Evolutionary conservation across 768 basidiomycete species (phyloP).

Genomic region (Ramaria rubella): DNA sequence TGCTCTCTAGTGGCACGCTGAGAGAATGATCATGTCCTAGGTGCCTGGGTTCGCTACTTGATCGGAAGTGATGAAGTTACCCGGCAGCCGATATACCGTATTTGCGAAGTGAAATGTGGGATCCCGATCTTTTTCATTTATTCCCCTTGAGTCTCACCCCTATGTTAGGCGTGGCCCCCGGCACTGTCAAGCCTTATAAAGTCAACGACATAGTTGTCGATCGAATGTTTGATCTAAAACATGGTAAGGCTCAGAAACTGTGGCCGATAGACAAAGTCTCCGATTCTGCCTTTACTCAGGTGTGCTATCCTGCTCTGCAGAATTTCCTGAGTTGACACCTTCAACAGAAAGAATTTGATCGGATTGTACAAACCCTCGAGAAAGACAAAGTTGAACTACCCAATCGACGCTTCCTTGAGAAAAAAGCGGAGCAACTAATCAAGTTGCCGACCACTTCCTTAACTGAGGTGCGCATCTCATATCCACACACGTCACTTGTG

Average conservation of each 20-base stretch:
- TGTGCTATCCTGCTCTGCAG: constrained; percentile 30
- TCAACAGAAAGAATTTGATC: constrained; percentile 65
- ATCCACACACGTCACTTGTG: constrained; percentile 5
- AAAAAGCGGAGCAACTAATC: constrained; percentile 56
- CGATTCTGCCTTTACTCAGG: constrained; percentile 58
- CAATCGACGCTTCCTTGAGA: constrained; percentile 55
- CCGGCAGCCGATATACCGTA: constrained; percentile 61
- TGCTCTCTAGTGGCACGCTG: background rate
- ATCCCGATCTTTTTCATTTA: constrained; percentile 15
- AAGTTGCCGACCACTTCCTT: constrained; percentile 53
- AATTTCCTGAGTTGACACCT: background rate
- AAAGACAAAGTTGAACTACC: constrained; percentile 60
- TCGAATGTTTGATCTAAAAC: constrained; percentile 65
- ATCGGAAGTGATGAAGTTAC: constrained; percentile 52
- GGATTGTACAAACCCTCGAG: constrained; percentile 39
- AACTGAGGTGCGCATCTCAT: constrained; percentile 63
- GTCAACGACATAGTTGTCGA: constrained; percentile 60
- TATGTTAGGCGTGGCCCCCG: constrained; percentile 43
- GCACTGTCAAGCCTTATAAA: constrained; percentile 60
- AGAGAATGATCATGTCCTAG: constrained; percentile 32
- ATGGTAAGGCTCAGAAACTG: constrained; percentile 55
- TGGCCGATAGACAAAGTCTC: constrained; percentile 86
- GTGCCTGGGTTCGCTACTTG: constrained; percentile 80
- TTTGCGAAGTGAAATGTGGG: constrained; percentile 76
- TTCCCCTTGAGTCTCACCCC: constrained; percentile 2